phyloP scores from a whole-genome alignment of 306 rosid species.

The Trichosanthes truncata region DNA sequence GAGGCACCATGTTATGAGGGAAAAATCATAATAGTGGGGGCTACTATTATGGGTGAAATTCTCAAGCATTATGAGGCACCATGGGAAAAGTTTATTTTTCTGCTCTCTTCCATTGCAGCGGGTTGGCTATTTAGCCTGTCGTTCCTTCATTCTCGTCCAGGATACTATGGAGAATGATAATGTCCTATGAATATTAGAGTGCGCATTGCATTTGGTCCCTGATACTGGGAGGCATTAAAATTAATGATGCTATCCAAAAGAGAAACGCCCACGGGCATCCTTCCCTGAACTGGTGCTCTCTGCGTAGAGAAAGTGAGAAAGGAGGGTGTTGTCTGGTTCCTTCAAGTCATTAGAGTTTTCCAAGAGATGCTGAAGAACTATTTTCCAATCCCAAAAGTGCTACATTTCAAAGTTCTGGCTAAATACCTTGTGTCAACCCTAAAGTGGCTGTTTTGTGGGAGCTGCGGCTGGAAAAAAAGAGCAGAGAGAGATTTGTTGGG shows the following conservation, averaged over 20 bases:
- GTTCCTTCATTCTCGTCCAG: neutral
- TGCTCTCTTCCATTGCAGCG: neutral
- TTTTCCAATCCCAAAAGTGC: neutral
- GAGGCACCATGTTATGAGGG: neutral
- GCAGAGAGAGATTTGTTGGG: neutral
- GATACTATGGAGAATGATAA: neutral
- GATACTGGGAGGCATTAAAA: neutral
- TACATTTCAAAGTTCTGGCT: neutral
- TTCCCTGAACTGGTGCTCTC: neutral
- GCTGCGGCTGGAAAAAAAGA: neutral
- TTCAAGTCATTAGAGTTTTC: neutral
- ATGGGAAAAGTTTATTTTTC: neutral
- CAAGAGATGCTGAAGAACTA: neutral
- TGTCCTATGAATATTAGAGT: neutral
- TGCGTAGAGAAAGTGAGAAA: neutral
- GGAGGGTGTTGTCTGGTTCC: neutral
- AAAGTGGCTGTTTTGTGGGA: neutral
- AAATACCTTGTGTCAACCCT: neutral
- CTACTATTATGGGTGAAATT: neutral
- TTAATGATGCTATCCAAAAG: neutral
- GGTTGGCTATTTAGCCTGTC: neutral
- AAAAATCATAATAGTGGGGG: too few species aligned
- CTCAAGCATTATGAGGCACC: neutral
- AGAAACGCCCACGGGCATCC: neutral
- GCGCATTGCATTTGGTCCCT: neutral